A percentile compares a stretch with the other conserved stretches of the same genome.
These are phyloP conservation scores for Rhizopus arrhizus DNA, from an alignment of 371 early-diverging fungal genomes.

Conservation along the genomic window DNA sequence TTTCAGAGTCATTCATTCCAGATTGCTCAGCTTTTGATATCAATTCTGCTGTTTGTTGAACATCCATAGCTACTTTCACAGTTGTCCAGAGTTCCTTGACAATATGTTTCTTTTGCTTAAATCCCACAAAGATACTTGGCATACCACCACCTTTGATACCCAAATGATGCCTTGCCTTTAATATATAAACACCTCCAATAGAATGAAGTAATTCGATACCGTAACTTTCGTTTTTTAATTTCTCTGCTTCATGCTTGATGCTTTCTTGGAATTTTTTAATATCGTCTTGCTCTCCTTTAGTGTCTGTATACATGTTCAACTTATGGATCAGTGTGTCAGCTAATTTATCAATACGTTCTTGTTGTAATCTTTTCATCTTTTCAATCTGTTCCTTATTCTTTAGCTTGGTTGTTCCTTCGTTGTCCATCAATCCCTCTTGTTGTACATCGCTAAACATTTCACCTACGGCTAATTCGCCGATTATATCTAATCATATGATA, in stretches of 20 bases:
- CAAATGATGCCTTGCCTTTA: conserved; percentile 83
- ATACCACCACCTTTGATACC: conserved; percentile 59
- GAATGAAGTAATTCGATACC: conserved; percentile 92
- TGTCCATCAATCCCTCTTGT: conserved; percentile 21
- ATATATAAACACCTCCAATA: conserved; percentile 86
- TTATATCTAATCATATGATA: conserved; percentile 51
- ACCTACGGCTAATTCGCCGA: conserved; percentile 52
- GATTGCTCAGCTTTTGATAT: conserved; percentile 86
- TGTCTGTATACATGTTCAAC: conserved; percentile 74
- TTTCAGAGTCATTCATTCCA: conserved; percentile 65
- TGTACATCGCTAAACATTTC: conserved; percentile 47
- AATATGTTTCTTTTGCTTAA: conserved; percentile 82
- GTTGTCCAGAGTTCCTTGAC: conserved; percentile 87
- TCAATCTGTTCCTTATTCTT: conserved; percentile 65
- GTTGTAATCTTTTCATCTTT: conserved; percentile 50
- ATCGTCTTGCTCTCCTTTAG: conserved; percentile 47
- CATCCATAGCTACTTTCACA: conserved; percentile 87
- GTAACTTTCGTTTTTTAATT: conserved; percentile 84
- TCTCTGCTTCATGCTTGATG: conserved; percentile 81
- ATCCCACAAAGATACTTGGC: conserved; percentile 65
- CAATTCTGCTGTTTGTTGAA: conserved; percentile 83
- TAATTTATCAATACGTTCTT: conserved; percentile 77
- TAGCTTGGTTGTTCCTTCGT: conserved; percentile 11
- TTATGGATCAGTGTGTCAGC: conserved; percentile 74
- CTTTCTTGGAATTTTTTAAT: conserved; percentile 67